Base-by-base conservation (phyloP, 2,329 filamentous ascomycete species). In the Cytospora leucostoma region DNA sequence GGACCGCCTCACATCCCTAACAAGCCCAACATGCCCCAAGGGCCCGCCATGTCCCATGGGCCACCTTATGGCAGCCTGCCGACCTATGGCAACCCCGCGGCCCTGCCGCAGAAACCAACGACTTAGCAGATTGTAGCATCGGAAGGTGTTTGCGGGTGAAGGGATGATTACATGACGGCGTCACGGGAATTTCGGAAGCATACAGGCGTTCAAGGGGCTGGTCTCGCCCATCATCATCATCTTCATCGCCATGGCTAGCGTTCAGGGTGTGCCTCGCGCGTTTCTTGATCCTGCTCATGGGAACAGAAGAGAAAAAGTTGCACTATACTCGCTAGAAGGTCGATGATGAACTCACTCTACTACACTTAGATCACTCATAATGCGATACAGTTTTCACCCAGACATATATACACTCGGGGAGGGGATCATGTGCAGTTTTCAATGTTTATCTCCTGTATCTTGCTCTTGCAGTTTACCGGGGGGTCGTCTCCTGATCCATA, bases 81-180 rank as follows among this genome's bases (percentile, higher is more conserved):
- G 51, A 80, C 77, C 63, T 87, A 86, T 68, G 84, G 84, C 67
- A 87, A 87, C 72, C 84, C 84, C 63, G 83, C 84, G 37, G 82
- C 82, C 37, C 72, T 87, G 71, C 84, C 84, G 65, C 84, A 86
- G 71, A 86, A 86, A 74, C 84, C 84, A 64, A 76, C 81, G 38
- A 78, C 79, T 64, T 73, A 71, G 64, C 64, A 67, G 56, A 44
- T 65, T 65, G 57, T 63, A 67, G 69, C 65, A 70, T 69, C n/a
- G 49, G 56, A 56, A 59, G 67, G 66, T 67, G 66, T 65, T 56
- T 62, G 65, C 44, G 64, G 68, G 65, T 47, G 59, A 62, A 67
- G 59, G 64, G 62, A 68, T 66, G 61, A 58, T 65, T 56, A 62
- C 61, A 65, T 65, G 65, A 66, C 53, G 63, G 65, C 62, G 65